Percentiles rank a stretch among this genome's conserved stretches.
phyloP scores from a whole-genome alignment of 805 yeast species.

The Yamadazyma kitorensis region DNA sequence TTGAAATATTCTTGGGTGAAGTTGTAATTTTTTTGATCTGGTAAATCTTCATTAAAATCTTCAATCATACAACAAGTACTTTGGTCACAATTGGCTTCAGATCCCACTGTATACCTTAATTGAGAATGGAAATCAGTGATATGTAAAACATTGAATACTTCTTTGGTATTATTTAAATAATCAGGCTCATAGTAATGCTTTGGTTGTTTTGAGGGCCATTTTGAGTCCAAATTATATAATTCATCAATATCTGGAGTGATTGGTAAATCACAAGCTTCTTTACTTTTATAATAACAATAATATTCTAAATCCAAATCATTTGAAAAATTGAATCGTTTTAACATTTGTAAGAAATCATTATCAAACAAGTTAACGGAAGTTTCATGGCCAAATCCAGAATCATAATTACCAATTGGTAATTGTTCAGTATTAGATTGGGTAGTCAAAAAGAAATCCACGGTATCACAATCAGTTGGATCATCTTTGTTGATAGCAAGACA shows the following conservation, averaged over 20 bases:
- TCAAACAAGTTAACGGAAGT: constrained; percentile 32
- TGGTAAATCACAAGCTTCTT: constrained; percentile 50
- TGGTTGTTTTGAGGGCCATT: constrained; percentile 35
- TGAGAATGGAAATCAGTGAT: constrained; percentile 65
- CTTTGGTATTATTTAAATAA: constrained; percentile 17
- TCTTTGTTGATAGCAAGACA: constrained; percentile 28
- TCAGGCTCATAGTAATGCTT: constrained; percentile 22
- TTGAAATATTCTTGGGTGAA: constrained; percentile 24
- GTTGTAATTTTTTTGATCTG: constrained; percentile 20
- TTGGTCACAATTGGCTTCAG: constrained; percentile 55
- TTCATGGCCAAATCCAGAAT: constrained; percentile 21
- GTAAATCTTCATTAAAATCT: constrained; percentile 32
- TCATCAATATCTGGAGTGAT: constrained; percentile 46
- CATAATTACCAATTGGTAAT: constrained; percentile 13
- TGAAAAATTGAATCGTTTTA: constrained; percentile 31
- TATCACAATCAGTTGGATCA: constrained; percentile 29
- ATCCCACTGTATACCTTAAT: constrained; percentile 49
- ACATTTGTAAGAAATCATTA: constrained; percentile 37
- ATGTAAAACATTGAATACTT: constrained; percentile 59
- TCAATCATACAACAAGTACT: constrained; percentile 60
- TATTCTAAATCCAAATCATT: constrained; percentile 40
- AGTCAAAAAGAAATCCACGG: constrained; percentile 34
- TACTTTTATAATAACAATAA: constrained; percentile 50
- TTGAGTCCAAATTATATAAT: constrained; percentile 20
- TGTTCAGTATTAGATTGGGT: constrained; percentile 22